Evolutionary conservation across 2,329 filamentous ascomycete genomes (phyloP).

Genomic region (Thelonectria olida): DNA sequence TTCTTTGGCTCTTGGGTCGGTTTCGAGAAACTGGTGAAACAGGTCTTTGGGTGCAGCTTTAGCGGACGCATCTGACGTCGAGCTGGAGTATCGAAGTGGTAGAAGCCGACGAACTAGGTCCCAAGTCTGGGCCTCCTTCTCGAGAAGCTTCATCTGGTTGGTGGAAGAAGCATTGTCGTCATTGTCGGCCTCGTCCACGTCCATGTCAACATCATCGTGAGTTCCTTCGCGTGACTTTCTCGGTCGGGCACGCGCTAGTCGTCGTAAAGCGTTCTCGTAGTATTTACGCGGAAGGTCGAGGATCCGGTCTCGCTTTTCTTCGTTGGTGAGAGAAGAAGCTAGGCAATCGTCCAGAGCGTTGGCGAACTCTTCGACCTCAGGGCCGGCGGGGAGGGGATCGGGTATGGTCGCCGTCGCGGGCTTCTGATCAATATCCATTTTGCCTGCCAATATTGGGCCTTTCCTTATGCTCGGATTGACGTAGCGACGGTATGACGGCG

Average conservation of each 20-base stretch:
- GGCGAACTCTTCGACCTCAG: conserved; percentile 89
- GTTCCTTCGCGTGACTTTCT: conserved; percentile 40
- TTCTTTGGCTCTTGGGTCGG: conserved; percentile 79
- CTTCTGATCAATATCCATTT: conserved; percentile 28
- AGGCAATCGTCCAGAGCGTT: conserved; percentile 82
- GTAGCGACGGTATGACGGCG: background rate
- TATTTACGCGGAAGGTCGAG: conserved; percentile 69
- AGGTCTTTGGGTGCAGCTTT: conserved; percentile 49
- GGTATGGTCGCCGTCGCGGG: background rate
- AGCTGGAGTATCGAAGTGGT: conserved; percentile 68
- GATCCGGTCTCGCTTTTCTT: conserved; percentile 71
- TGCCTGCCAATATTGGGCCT: background rate
- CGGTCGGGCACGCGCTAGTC: conserved; percentile 44
- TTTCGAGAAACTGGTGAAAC: conserved; percentile 76
- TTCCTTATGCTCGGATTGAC: conserved; percentile 2
- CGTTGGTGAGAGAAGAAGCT: conserved; percentile 54
- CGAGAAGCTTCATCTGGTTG: conserved; percentile 62
- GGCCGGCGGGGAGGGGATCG: conserved; percentile 58
- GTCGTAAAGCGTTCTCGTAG: conserved; percentile 59
- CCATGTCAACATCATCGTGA: conserved; percentile 63
- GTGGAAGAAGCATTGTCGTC: conserved; percentile 37
- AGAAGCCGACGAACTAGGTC: conserved; percentile 81
- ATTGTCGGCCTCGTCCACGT: conserved; percentile 61
- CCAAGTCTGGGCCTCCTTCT: conserved; percentile 91
- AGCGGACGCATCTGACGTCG: conserved; percentile 37